These are phyloP conservation scores for Citrus cavaleriei DNA, from an alignment of 345 rosid genomes.

Conservation along the genomic window DNA sequence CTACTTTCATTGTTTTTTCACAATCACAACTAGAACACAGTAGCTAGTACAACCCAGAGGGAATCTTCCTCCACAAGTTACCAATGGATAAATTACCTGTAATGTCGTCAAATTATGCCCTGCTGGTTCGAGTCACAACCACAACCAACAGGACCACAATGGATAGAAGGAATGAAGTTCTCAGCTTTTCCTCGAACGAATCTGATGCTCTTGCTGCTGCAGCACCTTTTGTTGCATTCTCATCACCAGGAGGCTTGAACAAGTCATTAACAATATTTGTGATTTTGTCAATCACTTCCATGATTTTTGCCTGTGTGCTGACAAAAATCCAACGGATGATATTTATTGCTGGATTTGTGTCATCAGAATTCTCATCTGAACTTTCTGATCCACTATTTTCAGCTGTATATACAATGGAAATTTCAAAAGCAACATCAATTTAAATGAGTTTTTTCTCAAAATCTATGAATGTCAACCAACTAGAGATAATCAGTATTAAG, in stretches of 20 bases:
- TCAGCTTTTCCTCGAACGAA: constrained; percentile 57
- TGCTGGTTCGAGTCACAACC: constrained; percentile 50
- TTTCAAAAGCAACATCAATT: not conserved
- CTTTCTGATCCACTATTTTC: constrained; percentile 21
- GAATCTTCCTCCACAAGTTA: constrained; percentile 5
- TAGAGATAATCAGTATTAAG: not conserved
- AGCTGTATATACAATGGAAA: constrained; percentile 23
- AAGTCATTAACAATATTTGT: constrained; percentile 41
- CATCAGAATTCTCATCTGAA: constrained; percentile 25
- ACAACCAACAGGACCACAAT: constrained; percentile 68
- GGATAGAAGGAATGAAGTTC: constrained; percentile 62
- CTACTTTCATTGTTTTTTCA: not conserved
- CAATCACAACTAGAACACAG: not conserved
- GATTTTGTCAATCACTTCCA: constrained; percentile 49
- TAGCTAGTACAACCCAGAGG: not conserved
- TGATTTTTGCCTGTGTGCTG: constrained; percentile 40
- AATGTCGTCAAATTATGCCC: constrained; percentile 60
- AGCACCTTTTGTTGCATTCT: constrained; percentile 18
- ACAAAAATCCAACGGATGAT: constrained; percentile 48
- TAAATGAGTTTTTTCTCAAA: not conserved
- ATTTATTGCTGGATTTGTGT: constrained; percentile 33
- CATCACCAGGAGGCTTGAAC: constrained; percentile 35
- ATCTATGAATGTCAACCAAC: not conserved
- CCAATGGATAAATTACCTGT: constrained; percentile 4
- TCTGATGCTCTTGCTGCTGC: constrained; percentile 17